Conservation (phyloP, 202 grass and related monocot species). For the Bolboschoenoplectus hybrid region DNA sequence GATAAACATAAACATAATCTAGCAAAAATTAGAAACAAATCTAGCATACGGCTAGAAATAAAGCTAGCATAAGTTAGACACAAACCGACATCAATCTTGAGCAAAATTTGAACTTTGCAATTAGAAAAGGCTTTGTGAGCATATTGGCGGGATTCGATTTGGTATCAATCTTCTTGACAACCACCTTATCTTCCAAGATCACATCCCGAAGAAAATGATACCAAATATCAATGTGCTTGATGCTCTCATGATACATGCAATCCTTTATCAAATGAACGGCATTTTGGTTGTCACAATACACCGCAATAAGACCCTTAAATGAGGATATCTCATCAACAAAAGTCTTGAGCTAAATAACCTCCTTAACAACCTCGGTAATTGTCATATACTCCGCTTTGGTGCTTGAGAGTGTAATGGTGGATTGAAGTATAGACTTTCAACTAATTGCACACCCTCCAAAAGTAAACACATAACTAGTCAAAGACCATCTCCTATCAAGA, state of each 20-base stretch:
- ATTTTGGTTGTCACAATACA: neutral
- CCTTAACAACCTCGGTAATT: neutral
- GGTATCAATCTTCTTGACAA: neutral
- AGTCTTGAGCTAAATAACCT: neutral
- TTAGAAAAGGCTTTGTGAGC: neutral
- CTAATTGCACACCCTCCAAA: neutral
- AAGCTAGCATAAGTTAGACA: neutral
- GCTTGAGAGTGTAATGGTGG: too few species aligned
- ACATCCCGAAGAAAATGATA: neutral
- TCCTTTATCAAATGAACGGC: too few species aligned
- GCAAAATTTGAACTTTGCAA: neutral
- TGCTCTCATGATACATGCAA: neutral
- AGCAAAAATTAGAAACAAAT: too few species aligned
- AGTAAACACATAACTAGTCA: too few species aligned
- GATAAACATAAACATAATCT: too few species aligned
- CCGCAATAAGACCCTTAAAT: neutral
- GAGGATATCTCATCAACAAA: neutral
- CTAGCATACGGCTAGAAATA: too few species aligned
- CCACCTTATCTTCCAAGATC: neutral
- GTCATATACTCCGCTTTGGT: neutral
- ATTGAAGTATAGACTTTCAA: neutral
- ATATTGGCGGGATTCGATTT: neutral
- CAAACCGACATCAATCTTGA: neutral
- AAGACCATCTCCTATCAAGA: neutral
- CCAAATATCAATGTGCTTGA: neutral